Percentiles rank a stretch among this genome's conserved stretches.
Conservation (phyloP, 805 yeast species). For the Starmerella apis region DNA sequence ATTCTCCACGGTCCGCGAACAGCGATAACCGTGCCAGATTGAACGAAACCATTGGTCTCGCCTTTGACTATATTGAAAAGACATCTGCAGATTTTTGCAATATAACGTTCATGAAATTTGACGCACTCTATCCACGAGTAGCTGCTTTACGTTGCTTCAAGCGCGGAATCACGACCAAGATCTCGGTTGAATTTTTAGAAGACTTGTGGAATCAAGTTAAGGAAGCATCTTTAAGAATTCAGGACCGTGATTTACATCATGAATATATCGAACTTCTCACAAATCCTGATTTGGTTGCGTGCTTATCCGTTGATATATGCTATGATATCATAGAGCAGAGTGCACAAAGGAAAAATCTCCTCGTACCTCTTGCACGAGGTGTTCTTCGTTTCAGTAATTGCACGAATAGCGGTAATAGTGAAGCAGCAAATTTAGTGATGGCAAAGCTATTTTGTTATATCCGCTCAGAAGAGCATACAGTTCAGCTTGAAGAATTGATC, state of each 20-base stretch:
- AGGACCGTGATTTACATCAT: constrained; percentile 55
- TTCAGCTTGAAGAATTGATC: constrained; percentile 49
- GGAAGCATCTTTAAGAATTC: constrained; percentile 50
- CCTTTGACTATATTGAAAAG: constrained; percentile 8
- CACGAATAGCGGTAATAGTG: neutral
- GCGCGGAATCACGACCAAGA: constrained; percentile 30
- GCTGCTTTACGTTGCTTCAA: constrained; percentile 14
- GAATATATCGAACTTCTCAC: constrained; percentile 43
- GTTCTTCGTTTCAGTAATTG: constrained; percentile 31
- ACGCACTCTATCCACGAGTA: constrained; percentile 3
- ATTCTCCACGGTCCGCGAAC: constrained; percentile 4
- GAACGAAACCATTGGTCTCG: constrained; percentile 8
- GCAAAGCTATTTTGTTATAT: constrained; percentile 38
- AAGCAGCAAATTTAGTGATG: constrained; percentile 37
- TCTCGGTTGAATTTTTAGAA: constrained; percentile 9
- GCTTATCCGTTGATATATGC: constrained; percentile 27
- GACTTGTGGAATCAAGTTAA: constrained; percentile 50
- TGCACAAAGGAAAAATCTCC: constrained; percentile 54
- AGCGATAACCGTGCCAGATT: neutral
- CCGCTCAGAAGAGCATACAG: constrained; percentile 49
- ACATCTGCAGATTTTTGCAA: constrained; percentile 8
- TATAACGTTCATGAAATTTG: constrained; percentile 11
- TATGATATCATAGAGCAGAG: constrained; percentile 26
- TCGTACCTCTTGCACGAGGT: constrained; percentile 47
- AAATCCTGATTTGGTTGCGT: constrained; percentile 28